phyloP scores from a whole-genome alignment of 148 eudicot genomes.

The Suaeda aralocaspica region DNA sequence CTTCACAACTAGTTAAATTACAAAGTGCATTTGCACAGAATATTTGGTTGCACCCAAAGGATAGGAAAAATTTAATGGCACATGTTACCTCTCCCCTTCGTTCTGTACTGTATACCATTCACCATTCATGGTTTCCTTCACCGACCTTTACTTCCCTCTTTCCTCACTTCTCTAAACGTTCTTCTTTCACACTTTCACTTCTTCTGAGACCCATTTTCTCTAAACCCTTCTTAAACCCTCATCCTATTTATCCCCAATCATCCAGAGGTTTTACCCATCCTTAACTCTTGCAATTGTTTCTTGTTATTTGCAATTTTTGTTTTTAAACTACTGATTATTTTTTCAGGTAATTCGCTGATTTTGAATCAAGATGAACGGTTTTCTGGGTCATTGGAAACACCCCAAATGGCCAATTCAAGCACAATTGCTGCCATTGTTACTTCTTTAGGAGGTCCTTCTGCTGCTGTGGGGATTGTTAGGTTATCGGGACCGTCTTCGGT shows the following conservation, averaged over 20 bases:
- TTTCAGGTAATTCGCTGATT: constrained; percentile 43
- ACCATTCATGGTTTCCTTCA: constrained; percentile 27
- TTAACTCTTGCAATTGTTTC: not conserved
- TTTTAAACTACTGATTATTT: not conserved
- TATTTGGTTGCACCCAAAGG: too few species aligned
- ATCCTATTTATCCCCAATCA: constrained; percentile 26
- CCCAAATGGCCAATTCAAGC: constrained; percentile 29
- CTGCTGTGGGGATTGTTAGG: constrained; percentile 91
- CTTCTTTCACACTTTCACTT: constrained; percentile 19
- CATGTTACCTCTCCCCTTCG: constrained; percentile 33
- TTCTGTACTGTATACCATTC: constrained; percentile 20
- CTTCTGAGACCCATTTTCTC: constrained; percentile 27
- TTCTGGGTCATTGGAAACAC: constrained; percentile 25
- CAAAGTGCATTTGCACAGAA: too few species aligned
- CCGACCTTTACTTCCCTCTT: constrained; percentile 27
- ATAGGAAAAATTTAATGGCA: too few species aligned
- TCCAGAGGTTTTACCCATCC: constrained; percentile 31
- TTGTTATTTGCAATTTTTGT: not conserved
- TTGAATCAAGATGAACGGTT: constrained; percentile 66
- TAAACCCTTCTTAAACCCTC: constrained; percentile 28
- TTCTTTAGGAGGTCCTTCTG: constrained; percentile 81
- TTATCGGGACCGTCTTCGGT: constrained; percentile 87
- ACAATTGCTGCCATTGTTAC: constrained; percentile 98
- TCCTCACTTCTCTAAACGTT: constrained; percentile 21
- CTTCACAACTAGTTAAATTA: too few species aligned